A percentile compares a stretch with the other conserved stretches of the same genome.
These are phyloP conservation scores for Haematococcus sp. DNA, from an alignment of 139 green algal genomes.

Conservation along the genomic window DNA sequence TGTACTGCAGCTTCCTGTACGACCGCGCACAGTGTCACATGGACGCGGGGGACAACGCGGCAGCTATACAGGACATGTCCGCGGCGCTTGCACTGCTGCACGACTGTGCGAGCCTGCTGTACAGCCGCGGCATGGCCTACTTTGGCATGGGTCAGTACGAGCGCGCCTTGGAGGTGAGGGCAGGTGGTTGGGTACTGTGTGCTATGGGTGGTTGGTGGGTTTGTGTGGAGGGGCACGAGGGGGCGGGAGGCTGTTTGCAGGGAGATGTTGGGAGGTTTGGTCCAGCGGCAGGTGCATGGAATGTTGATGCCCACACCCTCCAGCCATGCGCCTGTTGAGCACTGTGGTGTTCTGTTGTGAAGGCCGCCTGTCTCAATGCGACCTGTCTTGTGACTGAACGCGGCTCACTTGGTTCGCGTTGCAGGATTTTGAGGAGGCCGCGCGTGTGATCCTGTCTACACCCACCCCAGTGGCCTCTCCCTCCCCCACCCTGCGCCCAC, in stretches of 20 bases:
- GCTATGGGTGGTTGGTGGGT: no score
- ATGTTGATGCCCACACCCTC: no score
- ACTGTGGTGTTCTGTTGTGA: no score
- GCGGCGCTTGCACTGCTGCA: conserved; percentile 24
- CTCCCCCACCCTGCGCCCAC: not conserved
- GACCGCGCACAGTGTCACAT: conserved; percentile 24
- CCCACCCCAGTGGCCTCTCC: not conserved
- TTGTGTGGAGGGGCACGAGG: no score
- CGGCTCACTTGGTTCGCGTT: no score
- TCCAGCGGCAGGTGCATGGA: no score
- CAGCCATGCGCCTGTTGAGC: no score
- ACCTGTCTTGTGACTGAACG: no score
- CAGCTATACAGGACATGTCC: conserved; percentile 29
- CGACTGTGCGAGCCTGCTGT: conserved; percentile 16
- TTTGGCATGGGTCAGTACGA: not conserved
- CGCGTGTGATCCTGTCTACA: not conserved
- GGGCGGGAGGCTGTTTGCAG: no score
- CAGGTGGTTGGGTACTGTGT: not conserved
- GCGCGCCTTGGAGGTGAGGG: not conserved
- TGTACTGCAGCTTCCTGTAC: conserved; percentile 7
- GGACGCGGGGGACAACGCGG: conserved; percentile 12
- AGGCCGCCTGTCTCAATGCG: no score
- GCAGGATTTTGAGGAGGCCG: conserved; percentile 15
- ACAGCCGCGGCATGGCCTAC: conserved; percentile 19
- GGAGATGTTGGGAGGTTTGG: no score